Evolutionary conservation across 169 alveolate species (phyloP), one percentile per base, ranked within the genome.

Genomic region (Plasmodium adleri): DNA sequence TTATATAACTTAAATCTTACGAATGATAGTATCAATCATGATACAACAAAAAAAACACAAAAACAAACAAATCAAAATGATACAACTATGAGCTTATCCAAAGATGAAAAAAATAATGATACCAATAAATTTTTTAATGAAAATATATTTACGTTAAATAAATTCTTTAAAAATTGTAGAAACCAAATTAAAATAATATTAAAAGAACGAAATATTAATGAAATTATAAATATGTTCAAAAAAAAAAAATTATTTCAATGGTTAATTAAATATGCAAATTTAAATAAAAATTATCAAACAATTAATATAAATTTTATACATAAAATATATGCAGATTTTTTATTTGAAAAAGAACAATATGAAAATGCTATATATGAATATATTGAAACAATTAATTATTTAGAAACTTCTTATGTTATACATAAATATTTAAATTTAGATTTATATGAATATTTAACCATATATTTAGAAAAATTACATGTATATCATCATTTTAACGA

Each of bases 341-440:
- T 78, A 66, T 78, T 78, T 45, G 89, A 78, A 78, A 78, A 78
- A 60, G 89, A 78, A 15, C 71, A 64, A 24, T 66, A 78, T 24
- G 89, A 78, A 58, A 24, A 28, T 43, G 75, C 89, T 45, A 64
- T 78, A 71, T 26, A 78, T 49, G 72, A 78, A 59, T 78, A 78
- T 70, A 78, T 78, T 20, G 52, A 78, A 20, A 78, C 89, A 20
- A 78, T 78, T 64, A 76, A 68, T 5, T 78, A 20, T 58, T 71
- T 78, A 59, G 89, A 78, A 66, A 66, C 89, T 0, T 72, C 78
- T 45, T 59, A 22, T 45, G 89, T 78, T 78, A 78, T 78, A 64
- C 74, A 78, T 45, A 78, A 78, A 78, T 78, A 78, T 66, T 78
- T 78, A 78, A 78, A 66, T 24, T 24, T 78, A 78, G 89, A 78